phyloP scores from a whole-genome alignment of 2,329 filamentous ascomycete species.

The Arthrobotrys musiformis region DNA sequence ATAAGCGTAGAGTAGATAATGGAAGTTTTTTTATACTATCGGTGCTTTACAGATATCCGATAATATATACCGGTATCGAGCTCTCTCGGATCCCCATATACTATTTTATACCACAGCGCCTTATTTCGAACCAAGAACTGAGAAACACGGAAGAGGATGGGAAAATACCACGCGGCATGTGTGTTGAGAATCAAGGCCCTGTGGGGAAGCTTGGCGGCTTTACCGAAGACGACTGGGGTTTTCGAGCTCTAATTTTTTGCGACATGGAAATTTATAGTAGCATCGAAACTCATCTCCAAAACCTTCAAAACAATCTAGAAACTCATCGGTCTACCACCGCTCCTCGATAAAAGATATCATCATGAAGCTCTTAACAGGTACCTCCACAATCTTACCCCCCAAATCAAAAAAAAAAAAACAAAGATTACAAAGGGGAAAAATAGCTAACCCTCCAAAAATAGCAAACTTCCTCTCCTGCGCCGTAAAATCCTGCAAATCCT shows the following conservation, averaged over 20 bases:
- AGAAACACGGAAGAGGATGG: too few species aligned
- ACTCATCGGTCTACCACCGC: not conserved
- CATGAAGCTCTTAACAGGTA: constrained; percentile 54
- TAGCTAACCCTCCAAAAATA: not conserved
- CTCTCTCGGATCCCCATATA: too few species aligned
- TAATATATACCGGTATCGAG: too few species aligned
- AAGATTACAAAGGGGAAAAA: not conserved
- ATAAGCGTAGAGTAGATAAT: not conserved
- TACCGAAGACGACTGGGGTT: not conserved
- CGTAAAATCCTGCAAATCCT: constrained; percentile 90
- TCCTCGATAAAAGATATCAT: not conserved
- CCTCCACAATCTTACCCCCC: not conserved
- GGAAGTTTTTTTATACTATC: constrained; percentile 1
- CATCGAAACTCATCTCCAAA: not conserved
- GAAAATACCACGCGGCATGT: not conserved
- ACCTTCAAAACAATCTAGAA: not conserved
- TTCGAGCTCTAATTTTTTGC: constrained; percentile 12
- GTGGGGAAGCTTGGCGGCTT: not conserved
- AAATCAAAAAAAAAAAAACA: not conserved
- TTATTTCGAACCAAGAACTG: too few species aligned
- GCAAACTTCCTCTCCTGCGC: constrained; percentile 97
- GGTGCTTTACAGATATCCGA: too few species aligned
- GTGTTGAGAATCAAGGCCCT: not conserved
- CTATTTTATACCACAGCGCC: too few species aligned
- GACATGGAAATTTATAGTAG: too few species aligned